Evolutionary conservation across 1,139 yeast genomes (phyloP).

Genomic region (Candida sp.): DNA sequence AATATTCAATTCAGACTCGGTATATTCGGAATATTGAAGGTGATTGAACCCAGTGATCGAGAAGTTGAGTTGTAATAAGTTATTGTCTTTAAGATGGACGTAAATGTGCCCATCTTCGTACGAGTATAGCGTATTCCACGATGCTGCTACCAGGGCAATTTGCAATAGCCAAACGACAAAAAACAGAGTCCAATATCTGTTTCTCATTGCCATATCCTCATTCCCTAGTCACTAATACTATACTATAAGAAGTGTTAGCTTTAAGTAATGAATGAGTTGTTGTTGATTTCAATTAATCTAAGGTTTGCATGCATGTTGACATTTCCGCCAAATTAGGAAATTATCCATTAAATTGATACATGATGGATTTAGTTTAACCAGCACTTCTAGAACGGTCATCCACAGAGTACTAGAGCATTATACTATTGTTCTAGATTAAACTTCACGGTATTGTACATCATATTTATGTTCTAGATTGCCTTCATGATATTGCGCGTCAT

Average conservation of each 20-base stretch:
- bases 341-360: not conserved
- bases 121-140: slow-evolving; percentile 37
- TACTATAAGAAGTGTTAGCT: not conserved
- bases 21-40: slow-evolving; percentile 4
- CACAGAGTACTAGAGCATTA: not conserved
- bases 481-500: not conserved
- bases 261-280: not conserved
- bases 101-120: slow-evolving; percentile 32
- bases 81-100: slow-evolving; percentile 34
- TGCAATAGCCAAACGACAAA: not conserved
- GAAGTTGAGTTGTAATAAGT: slow-evolving; percentile 31
- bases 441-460: not conserved
- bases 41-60: slow-evolving; percentile 28
- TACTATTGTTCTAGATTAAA: not conserved
- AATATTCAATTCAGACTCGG: slow-evolving; percentile 11
- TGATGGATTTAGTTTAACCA: not conserved
- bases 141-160: not conserved
- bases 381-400: not conserved
- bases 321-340: slow-evolving; percentile 7
- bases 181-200: not conserved
- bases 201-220: not conserved
- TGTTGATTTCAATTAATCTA: not conserved
- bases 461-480: not conserved
- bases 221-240: not conserved
- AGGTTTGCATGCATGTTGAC: slow-evolving; percentile 3